phyloP scores from a whole-genome alignment of 2,329 filamentous ascomycete species.

The Alternaria sp. region DNA sequence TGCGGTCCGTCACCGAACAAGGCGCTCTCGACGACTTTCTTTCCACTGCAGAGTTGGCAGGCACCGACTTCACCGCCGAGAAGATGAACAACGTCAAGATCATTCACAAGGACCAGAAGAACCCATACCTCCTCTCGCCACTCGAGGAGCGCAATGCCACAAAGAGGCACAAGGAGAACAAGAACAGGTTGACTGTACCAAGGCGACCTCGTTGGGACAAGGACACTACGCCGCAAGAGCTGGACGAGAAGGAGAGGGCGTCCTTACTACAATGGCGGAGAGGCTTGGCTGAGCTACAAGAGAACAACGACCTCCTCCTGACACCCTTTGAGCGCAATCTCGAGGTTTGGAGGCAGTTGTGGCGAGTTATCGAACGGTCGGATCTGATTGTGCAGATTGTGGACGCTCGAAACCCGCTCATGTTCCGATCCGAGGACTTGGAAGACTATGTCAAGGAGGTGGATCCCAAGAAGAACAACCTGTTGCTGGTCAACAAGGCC shows the following conservation, averaged over 20 bases:
- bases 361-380: slow-evolving; percentile 96
- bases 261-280: slow-evolving; percentile 87
- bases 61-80: slow-evolving; percentile 97
- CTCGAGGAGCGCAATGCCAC: slow-evolving; percentile 81
- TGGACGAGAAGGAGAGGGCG: slow-evolving; percentile 82
- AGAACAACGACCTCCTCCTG: slow-evolving; percentile 94
- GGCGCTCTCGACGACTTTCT: slow-evolving; percentile 96
- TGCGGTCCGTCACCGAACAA: slow-evolving; percentile 98
- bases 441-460: slow-evolving; percentile 95
- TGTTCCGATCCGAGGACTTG: slow-evolving; percentile 94
- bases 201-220: slow-evolving; percentile 89
- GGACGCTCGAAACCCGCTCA: slow-evolving; percentile 90
- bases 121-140: slow-evolving; percentile 88
- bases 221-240: slow-evolving; percentile 80
- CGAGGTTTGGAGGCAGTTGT: slow-evolving; percentile 97
- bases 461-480: slow-evolving; percentile 84
- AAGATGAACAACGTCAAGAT: slow-evolving; percentile 99
- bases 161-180: slow-evolving; percentile 85
- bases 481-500: slow-evolving; percentile 96
- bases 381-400: slow-evolving; percentile 98
- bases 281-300: slow-evolving; percentile 89
- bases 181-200: slow-evolving; percentile 82
- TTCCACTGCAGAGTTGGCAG: slow-evolving; percentile 93
- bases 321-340: slow-evolving; percentile 97
- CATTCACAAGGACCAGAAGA: slow-evolving; percentile 95